Conservation (phyloP, 192 early-diverging fungal genomes). For the Phlyctochytrium planicorne region DNA sequence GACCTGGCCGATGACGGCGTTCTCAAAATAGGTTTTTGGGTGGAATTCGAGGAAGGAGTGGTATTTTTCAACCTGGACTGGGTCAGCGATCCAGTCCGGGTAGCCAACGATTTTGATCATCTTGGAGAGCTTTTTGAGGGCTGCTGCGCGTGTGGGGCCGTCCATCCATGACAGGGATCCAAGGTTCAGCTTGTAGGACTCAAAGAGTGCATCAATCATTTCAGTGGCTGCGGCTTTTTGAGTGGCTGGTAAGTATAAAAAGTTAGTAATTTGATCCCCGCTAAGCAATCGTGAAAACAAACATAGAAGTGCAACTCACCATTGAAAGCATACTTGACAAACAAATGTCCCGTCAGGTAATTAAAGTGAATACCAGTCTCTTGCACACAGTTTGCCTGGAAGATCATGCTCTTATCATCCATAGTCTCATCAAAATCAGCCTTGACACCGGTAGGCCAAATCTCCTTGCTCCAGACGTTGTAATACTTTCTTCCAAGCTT, state of each 20-base stretch:
- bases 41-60: slow-evolving; percentile 51
- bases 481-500: slow-evolving; percentile 37
- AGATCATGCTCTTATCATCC: slow-evolving; percentile 16
- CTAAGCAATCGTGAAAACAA: slow-evolving; percentile 6
- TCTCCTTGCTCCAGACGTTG: slow-evolving; percentile 30
- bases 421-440: slow-evolving; percentile 11
- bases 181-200: slow-evolving; percentile 42
- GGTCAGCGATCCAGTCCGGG: slow-evolving; percentile 58
- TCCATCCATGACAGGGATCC: slow-evolving; percentile 59
- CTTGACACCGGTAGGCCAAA: not conserved
- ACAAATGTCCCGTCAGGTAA: slow-evolving; percentile 42
- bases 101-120: slow-evolving; percentile 66
- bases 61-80: slow-evolving; percentile 50
- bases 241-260: slow-evolving; percentile 21
- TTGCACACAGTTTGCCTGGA: slow-evolving; percentile 33
- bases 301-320: slow-evolving; percentile 15
- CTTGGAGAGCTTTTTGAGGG: slow-evolving; percentile 56
- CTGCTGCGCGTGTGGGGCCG: slow-evolving; percentile 44
- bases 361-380: slow-evolving; percentile 37
- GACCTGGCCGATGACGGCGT: slow-evolving; percentile 46
- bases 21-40: slow-evolving; percentile 57
- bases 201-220: slow-evolving; percentile 43
- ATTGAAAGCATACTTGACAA: slow-evolving; percentile 49
- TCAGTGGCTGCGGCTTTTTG: slow-evolving; percentile 34
- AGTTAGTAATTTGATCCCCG: slow-evolving; percentile 4